Base-by-base conservation (phyloP, 2,329 filamentous ascomycete genomes). In the Onygenales sp. region DNA sequence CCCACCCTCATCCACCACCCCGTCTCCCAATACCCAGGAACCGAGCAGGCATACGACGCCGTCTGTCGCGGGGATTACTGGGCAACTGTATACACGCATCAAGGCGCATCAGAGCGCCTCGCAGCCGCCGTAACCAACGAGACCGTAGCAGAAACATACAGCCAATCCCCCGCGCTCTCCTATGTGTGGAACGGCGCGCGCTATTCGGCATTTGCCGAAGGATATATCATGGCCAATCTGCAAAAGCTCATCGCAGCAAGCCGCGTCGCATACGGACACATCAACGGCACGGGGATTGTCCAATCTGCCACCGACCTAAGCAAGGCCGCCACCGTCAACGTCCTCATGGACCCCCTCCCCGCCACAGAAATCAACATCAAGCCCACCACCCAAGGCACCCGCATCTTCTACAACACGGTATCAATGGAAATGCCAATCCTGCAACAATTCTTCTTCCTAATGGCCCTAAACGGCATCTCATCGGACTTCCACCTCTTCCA, bases 401-500 rank as follows among this genome's bases (percentile, higher is more conserved):
- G 71, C 1, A 59, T 73, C 0, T 64, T 76, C 50, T 74, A 75
- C 61, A 77, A 76, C 57, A 76, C 72, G 0, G 59, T 75, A 6
- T 64, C 68, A 3, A 69, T 76, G 50, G 70, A 75, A 46, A 64
- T 77, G 35, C 69, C 74, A n/a, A 59, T 77, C 9, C 69, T 77
- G 36, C 70, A 73, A 53, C 70, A 77, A 56, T 77, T 77, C 64
- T 76, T 77, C 65, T 77, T 71, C 57, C 61, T 77, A 10, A 67
- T 72, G 32, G 69, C 67, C 43, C 59, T 76, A 55, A 77, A 77
- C 58, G 73, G 71, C 11, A 62, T 76, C n/a, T 69, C 66, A 43
- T 55, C 52, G 3, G 60, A 68, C 44, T 71, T 71, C 57, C 63
- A 68, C 5, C 59, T 75, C 14, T 75, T 70, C 61, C 58, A 53